phyloP scores from a whole-genome alignment of 768 basidiomycete genomes.

The Chalciporus sphaerocephalus region DNA sequence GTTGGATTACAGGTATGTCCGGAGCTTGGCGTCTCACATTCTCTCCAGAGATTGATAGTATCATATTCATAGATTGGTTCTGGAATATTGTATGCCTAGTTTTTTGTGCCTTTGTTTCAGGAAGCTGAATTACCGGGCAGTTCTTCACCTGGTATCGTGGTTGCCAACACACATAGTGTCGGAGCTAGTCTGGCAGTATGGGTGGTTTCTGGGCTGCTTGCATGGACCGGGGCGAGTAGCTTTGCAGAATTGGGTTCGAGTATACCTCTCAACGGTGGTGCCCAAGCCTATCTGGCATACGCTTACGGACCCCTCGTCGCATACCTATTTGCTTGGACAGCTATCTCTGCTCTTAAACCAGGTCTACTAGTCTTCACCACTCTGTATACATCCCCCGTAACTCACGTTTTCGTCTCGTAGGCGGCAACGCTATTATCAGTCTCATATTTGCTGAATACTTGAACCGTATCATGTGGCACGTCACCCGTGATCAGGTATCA shows the following conservation, averaged over 20 bases:
- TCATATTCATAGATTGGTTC: conserved; percentile 64
- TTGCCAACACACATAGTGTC: conserved; percentile 83
- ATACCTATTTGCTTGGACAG: conserved; percentile 94
- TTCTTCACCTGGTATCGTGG: conserved; percentile 88
- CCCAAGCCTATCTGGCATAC: conserved; percentile 82
- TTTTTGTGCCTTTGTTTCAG: not conserved
- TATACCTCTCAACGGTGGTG: conserved; percentile 43
- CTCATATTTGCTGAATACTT: conserved; percentile 92
- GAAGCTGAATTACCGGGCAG: conserved; percentile 34
- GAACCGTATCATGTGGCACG: conserved; percentile 82
- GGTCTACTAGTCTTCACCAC: conserved; percentile 37
- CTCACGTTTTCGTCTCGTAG: conserved; percentile 32
- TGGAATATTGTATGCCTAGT: conserved; percentile 77
- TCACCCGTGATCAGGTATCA: conserved; percentile 63
- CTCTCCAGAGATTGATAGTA: conserved; percentile 3
- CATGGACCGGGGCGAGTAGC: conserved; percentile 94
- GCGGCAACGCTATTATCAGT: conserved; percentile 77
- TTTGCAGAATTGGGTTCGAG: conserved; percentile 75
- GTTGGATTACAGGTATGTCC: conserved; percentile 68
- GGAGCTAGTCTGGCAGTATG: conserved; percentile 88
- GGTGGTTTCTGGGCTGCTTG: conserved; percentile 76
- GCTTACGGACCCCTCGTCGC: conserved; percentile 83
- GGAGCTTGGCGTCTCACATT: not conserved
- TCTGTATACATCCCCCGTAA: not conserved
- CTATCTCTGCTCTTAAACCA: conserved; percentile 84